Conservation (phyloP, 768 basidiomycete species). For the Phaeolepiota aurea region DNA sequence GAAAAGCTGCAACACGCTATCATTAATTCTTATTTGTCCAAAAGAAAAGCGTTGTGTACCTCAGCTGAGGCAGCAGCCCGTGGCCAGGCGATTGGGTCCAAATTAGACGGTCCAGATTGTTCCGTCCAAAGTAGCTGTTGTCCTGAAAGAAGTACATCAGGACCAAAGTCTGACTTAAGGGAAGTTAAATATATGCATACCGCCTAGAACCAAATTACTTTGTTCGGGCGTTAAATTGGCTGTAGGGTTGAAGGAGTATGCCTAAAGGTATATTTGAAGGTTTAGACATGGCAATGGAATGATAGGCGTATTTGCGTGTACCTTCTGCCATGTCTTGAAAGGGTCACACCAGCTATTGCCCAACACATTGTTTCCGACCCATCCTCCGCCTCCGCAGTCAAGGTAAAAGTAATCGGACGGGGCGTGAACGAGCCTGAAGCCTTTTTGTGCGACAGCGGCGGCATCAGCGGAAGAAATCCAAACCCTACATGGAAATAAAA, state of each 20-base stretch:
- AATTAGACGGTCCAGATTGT: constrained; percentile 55
- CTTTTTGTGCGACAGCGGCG: constrained; percentile 45
- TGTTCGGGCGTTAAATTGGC: constrained; percentile 45
- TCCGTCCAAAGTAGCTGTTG: constrained; percentile 71
- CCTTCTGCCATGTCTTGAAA: constrained; percentile 77
- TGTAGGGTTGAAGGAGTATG: constrained; percentile 70
- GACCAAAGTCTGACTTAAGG: no score
- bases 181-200: constrained; percentile 22
- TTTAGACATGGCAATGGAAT: background rate
- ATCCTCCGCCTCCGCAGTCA: constrained; percentile 68
- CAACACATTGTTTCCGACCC: constrained; percentile 42
- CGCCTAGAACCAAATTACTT: constrained; percentile 55
- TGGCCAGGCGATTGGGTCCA: constrained; percentile 67
- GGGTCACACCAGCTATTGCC: constrained; percentile 72
- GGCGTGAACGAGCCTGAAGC: constrained; percentile 57
- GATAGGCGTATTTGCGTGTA: constrained; percentile 11
- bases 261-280: constrained; percentile 12
- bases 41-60: constrained; percentile 9
- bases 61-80: constrained; percentile 66
- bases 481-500: constrained; percentile 29
- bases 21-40: no score
- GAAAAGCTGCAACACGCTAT: constrained; percentile 44
- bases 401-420: constrained; percentile 79
- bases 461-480: constrained; percentile 66
- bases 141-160: constrained; percentile 21